phyloP scores from a whole-genome alignment of 371 early-diverging fungal species.

The Encephalitozoon romaleae region DNA sequence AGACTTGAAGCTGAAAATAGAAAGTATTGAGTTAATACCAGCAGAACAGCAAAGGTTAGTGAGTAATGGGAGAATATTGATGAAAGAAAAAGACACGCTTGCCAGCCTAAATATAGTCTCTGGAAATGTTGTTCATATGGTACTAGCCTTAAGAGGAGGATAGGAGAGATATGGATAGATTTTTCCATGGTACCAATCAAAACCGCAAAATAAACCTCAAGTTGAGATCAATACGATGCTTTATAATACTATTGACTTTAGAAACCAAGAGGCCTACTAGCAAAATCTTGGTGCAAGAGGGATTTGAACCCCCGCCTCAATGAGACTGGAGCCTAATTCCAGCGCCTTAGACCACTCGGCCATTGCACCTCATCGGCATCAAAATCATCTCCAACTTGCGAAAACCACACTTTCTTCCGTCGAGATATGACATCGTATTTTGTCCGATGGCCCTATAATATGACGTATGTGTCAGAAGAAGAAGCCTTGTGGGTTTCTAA shows the following conservation, averaged over 20 bases:
- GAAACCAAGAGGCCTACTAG: too few relatives aligned
- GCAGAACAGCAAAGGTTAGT: conserved; percentile 54
- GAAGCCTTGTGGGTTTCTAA: not conserved
- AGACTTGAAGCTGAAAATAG: conserved; percentile 47
- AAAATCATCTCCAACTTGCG: not conserved
- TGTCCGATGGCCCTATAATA: not conserved
- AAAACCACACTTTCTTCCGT: not conserved
- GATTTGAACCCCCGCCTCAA: conserved; percentile 57
- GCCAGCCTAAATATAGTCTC: conserved; percentile 67
- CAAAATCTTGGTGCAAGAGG: conserved; percentile 44
- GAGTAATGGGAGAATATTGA: conserved; percentile 47
- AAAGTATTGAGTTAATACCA: conserved; percentile 43
- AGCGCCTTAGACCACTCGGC: conserved; percentile 61
- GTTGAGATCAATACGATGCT: not conserved
- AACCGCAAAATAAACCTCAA: not conserved
- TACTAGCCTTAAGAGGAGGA: conserved; percentile 90
- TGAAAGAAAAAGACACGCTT: conserved; percentile 70
- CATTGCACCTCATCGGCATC: conserved; percentile 34
- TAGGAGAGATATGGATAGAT: not conserved
- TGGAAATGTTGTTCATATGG: conserved; percentile 84
- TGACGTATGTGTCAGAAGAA: not conserved
- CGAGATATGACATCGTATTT: not conserved
- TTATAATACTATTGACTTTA: not conserved
- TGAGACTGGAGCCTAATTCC: conserved; percentile 58
- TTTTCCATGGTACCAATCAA: too few relatives aligned